Evolutionary conservation across 139 green algal genomes (phyloP).

Genomic region (Pleodorina starrii): DNA sequence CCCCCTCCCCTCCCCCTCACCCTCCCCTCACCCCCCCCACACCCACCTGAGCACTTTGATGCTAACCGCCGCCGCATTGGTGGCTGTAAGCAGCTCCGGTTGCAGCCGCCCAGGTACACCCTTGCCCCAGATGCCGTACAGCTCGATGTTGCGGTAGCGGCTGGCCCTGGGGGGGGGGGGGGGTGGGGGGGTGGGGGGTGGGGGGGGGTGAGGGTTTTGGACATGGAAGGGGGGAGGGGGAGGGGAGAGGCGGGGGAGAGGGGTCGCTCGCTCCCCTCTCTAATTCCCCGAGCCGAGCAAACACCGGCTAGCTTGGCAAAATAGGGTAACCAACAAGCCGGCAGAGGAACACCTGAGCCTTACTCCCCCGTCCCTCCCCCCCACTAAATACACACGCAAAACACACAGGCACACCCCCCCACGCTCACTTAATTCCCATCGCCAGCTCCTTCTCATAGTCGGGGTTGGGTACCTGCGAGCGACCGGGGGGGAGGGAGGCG

Average conservation of each 20-base stretch:
- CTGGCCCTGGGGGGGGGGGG: constrained; percentile 1
- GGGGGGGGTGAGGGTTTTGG: neutral
- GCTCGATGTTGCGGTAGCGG: constrained; percentile 67
- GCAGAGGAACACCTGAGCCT: no score
- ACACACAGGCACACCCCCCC: neutral
- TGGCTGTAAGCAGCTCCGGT: constrained; percentile 68
- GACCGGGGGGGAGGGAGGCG: neutral
- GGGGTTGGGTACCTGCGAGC: constrained; percentile 48
- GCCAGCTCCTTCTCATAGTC: constrained; percentile 51
- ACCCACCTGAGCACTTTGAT: constrained; percentile 57
- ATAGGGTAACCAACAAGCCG: no score
- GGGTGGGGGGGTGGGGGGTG: neutral
- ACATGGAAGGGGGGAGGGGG: neutral
- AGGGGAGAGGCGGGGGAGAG: neutral
- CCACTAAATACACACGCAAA: neutral
- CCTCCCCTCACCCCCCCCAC: neutral
- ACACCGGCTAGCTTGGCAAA: no score
- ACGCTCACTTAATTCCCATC: neutral
- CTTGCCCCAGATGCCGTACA: constrained; percentile 86
- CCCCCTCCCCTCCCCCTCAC: neutral
- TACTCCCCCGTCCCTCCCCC: no score
- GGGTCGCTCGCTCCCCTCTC: no score
- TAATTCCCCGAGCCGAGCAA: no score
- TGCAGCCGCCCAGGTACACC: constrained; percentile 60
- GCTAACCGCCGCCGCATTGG: constrained; percentile 55